Evolutionary conservation across 2,329 filamentous ascomycete species (phyloP), one percentile per base, ranked within the genome.

Genomic region (Fusarium sp.): DNA sequence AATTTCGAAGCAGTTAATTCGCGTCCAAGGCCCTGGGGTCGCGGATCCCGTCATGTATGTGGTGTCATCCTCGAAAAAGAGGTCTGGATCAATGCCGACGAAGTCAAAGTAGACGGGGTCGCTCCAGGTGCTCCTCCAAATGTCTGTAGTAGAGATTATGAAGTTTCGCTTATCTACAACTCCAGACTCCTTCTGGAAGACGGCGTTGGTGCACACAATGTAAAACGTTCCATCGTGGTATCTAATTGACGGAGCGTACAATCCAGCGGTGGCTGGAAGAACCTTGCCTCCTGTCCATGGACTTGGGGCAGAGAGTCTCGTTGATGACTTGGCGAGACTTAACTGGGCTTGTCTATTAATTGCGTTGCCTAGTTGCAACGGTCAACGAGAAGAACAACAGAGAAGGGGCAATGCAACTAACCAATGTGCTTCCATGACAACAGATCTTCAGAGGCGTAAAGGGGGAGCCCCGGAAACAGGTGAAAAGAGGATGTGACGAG

Each of bases 31-130:
- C 64, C 52, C 60, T 65, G 50, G 10, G 48, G 13, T 73, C 6
- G 76, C 71, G 24, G 80, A 77, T 20, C 77, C 65, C 11, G 52
- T 58, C 11, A 71, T 18, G 29, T 87, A 87, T 1, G 78, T 75
- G 3, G 50, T 66, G 35, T 67, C 68, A 4, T 20, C 27, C 10
- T 69, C 71, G 45, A 68, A 68, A 35, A 71, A 73, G 20, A 73
- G 31, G 16, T 61, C 63, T 6, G 71, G 68, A 6, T 73, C 68
- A 39, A 85, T 85, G 22, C 78, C 80, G 4, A 43, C 14, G 11
- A 68, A 65, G n/a, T 68, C 61, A 35, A 68, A 58, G n/a, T 54
- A 31, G 1, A 71, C 35, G 1, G 65, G 65, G 11, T 68, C 61
- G 14, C 52, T 57, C 68, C 68, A 71, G 11, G 62, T n/a, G 10